Conservation (phyloP, 1,284 basidiomycete genomes). For the Marasmius tenuissimus region DNA sequence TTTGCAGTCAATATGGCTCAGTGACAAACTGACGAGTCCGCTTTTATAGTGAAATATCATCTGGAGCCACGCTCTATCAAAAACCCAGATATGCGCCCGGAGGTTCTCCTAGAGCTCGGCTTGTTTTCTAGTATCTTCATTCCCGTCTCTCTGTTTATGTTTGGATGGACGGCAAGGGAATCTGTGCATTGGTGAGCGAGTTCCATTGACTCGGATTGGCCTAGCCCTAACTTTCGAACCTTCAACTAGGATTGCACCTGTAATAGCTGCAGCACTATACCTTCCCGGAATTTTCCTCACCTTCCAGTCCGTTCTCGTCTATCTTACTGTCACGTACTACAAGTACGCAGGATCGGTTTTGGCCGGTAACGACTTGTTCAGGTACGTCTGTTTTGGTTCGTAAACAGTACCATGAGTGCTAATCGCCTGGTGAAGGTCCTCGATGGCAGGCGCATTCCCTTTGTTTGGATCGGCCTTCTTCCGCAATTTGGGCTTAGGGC, state of each 20-base stretch:
- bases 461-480: conserved; percentile 34
- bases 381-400: background rate
- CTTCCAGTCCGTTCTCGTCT: conserved; percentile 32
- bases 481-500: conserved; percentile 30
- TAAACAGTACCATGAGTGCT: background rate
- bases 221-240: background rate
- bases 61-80: conserved; percentile 17
- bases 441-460: conserved; percentile 36
- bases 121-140: conserved; percentile 40
- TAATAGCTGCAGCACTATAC: conserved; percentile 23
- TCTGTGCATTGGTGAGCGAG: conserved; percentile 26
- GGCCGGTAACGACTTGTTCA: conserved; percentile 27
- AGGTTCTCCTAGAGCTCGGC: conserved; percentile 21
- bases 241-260: conserved; percentile 16
- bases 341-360: conserved; percentile 36
- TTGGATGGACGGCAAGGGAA: conserved; percentile 39
- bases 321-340: conserved; percentile 33
- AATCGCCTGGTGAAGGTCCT: conserved; percentile 23
- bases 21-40: background rate
- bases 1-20: background rate
- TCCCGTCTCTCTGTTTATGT: conserved; percentile 41
- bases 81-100: conserved; percentile 14
- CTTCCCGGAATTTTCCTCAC: conserved; percentile 29
- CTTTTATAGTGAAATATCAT: conserved; percentile 13
- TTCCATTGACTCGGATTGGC: background rate